phyloP scores from a whole-genome alignment of 1,284 basidiomycete species.

The Rhodotorula sp. region DNA sequence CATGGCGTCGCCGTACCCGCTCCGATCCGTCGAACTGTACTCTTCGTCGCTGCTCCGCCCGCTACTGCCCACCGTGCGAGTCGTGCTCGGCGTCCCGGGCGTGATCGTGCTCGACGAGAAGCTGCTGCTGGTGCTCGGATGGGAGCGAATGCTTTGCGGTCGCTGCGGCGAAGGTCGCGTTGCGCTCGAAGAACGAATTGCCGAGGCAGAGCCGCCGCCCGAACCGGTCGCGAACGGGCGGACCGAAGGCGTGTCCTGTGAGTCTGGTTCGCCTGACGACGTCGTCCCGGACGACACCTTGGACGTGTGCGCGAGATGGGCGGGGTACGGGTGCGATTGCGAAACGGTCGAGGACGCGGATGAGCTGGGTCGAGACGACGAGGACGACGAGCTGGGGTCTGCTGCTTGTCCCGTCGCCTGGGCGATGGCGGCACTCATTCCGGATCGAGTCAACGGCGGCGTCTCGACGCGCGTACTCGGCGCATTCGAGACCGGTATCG shows the following conservation, averaged over 20 bases:
- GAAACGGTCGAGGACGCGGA: too few relatives aligned
- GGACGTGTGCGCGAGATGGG: constrained; percentile 9
- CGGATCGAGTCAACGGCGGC: constrained; percentile 8
- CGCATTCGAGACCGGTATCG: neutral
- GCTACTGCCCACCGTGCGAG: neutral
- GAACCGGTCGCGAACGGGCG: neutral
- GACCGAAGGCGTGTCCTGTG: neutral
- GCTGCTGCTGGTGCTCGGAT: constrained; percentile 16
- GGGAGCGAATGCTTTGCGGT: constrained; percentile 7
- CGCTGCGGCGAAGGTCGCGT: constrained; percentile 3
- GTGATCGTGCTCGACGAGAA: constrained; percentile 14
- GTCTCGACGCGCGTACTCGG: constrained; percentile 6
- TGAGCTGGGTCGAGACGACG: neutral
- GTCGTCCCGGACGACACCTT: neutral
- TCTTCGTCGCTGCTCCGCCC: neutral
- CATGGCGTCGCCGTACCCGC: neutral
- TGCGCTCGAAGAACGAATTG: neutral
- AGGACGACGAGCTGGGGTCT: neutral
- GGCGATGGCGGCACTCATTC: neutral
- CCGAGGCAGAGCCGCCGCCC: neutral
- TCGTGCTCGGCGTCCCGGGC: constrained; percentile 23
- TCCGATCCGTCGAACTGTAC: neutral
- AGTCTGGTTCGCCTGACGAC: neutral
- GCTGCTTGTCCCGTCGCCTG: neutral
- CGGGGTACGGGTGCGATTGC: neutral